Evolutionary conservation across 768 basidiomycete genomes (phyloP).

Genomic region (Nidula microcarpa): DNA sequence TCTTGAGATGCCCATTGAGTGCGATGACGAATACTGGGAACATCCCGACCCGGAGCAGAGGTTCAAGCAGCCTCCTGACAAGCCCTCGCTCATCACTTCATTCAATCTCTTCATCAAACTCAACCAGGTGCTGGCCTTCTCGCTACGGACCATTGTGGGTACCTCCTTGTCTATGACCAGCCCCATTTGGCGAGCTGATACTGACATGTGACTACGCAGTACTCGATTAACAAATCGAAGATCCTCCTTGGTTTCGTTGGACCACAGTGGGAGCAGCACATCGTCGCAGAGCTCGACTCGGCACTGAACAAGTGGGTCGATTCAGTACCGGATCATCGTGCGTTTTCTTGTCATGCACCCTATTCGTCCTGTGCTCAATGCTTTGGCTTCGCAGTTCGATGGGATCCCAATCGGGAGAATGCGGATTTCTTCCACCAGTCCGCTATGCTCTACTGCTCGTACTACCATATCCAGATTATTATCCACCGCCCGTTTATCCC

Average conservation of each 20-base stretch:
- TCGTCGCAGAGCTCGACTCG: constrained; percentile 70
- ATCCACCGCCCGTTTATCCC: constrained; percentile 80
- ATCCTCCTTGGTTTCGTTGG: constrained; percentile 60
- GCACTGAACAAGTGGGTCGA: constrained; percentile 73
- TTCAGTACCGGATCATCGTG: constrained; percentile 57
- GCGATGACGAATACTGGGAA: constrained; percentile 78
- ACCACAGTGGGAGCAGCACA: constrained; percentile 61
- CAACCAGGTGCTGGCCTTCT: constrained; percentile 60
- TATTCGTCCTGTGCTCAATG: too few species aligned
- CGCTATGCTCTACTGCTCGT: constrained; percentile 44
- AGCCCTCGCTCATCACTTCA: constrained; percentile 51
- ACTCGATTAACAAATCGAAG: constrained; percentile 80
- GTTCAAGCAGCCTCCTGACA: constrained; percentile 68
- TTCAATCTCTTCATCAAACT: constrained; percentile 59
- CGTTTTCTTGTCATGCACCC: constrained; percentile 7
- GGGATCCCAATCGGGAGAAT: constrained; percentile 48
- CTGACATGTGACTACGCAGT: constrained; percentile 36
- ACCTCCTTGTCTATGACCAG: background rate
- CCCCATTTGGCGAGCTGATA: background rate
- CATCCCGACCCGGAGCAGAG: constrained; percentile 50
- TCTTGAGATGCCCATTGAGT: constrained; percentile 60
- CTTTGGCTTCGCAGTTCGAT: constrained; percentile 33
- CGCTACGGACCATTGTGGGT: constrained; percentile 61
- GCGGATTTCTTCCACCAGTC: constrained; percentile 55
- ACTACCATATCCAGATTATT: constrained; percentile 66